Base-by-base conservation (phyloP, 495 filamentous ascomycete genomes). In the Aspergillus sclerotiicarbonarius region DNA sequence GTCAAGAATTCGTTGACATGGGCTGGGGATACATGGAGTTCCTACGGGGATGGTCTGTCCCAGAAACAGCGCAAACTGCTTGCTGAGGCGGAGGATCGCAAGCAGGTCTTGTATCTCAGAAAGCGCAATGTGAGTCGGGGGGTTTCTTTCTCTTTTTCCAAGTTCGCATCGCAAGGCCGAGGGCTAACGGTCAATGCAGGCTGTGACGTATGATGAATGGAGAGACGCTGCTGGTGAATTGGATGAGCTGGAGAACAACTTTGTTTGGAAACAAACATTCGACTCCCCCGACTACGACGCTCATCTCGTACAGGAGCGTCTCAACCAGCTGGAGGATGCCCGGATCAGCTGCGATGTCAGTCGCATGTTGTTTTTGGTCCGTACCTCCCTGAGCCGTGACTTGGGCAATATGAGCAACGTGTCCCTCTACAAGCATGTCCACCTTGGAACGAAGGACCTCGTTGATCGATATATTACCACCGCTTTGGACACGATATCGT, bases 391-490 rank as follows among this genome's bases (percentile, higher is more conserved):
- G 53, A 90, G 87, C 32, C 87, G 92, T 31, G 85, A 91, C 61
- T 66, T 96, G 33, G 93, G 91, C 10, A 88, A 86, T 59, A 96
- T 96, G 88, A 90, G 87, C 51, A 89, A 92, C 68, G 79, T 87
- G 9, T 81, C 84, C 45, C 82, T 97, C 7, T 97, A 96, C 72
- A 86, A 84, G 53, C 90, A 96, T 64, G 88, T 89, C 2, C 87
- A 94, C 66, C 82, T 88, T 31, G 92, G 93, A 3, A 97, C 93
- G 1, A 96, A 97, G 70, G 75, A 80, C 32, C 71, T 97, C 46
- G 90, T 96, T 57, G 92, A 96, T 70, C 77, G 80, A 15, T 97
- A 97, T 64, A 93, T 96, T 54, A 83, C 87, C 39, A 87, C 90
- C 0, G 86, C 89, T 12, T 63, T 90, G 9, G 80, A 82, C 46